phyloP scores from a whole-genome alignment of 768 basidiomycete species.

The Pleurotus salmoneostramineus region DNA sequence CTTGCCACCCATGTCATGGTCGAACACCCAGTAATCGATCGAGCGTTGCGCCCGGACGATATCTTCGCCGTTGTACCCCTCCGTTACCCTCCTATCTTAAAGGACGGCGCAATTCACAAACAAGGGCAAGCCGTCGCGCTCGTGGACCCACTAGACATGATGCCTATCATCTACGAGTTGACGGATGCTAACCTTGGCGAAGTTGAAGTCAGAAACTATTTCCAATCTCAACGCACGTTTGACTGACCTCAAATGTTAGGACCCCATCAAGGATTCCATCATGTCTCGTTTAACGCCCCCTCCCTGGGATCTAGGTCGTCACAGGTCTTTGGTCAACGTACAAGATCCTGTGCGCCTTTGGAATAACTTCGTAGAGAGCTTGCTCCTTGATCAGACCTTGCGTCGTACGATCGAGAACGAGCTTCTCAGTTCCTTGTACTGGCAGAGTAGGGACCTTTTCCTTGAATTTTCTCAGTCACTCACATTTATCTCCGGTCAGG shows the following conservation, averaged over 20 bases:
- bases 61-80: constrained; percentile 47
- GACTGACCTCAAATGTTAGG: constrained; percentile 13
- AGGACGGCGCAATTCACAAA: constrained; percentile 19
- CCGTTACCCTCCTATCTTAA: constrained; percentile 40
- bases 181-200: constrained; percentile 10
- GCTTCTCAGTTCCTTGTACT: constrained; percentile 36
- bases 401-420: constrained; percentile 34
- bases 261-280: constrained; percentile 22
- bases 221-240: not conserved
- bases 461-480: not conserved
- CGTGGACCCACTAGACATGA: constrained; percentile 57
- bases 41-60: constrained; percentile 32
- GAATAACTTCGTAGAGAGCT: constrained; percentile 36
- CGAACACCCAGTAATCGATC: constrained; percentile 25
- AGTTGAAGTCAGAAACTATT: constrained; percentile 12
- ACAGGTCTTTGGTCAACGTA: constrained; percentile 19
- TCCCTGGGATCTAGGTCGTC: constrained; percentile 34
- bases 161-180: constrained; percentile 37
- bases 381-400: constrained; percentile 27
- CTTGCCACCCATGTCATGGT: constrained; percentile 32
- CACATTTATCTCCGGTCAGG: constrained; percentile 20
- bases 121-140: constrained; percentile 41
- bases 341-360: constrained; percentile 33
- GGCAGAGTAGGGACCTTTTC: constrained; percentile 33
- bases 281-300: constrained; percentile 27